Conservation (phyloP, 2,329 filamentous ascomycete genomes). For the Phyllachora maydis region DNA sequence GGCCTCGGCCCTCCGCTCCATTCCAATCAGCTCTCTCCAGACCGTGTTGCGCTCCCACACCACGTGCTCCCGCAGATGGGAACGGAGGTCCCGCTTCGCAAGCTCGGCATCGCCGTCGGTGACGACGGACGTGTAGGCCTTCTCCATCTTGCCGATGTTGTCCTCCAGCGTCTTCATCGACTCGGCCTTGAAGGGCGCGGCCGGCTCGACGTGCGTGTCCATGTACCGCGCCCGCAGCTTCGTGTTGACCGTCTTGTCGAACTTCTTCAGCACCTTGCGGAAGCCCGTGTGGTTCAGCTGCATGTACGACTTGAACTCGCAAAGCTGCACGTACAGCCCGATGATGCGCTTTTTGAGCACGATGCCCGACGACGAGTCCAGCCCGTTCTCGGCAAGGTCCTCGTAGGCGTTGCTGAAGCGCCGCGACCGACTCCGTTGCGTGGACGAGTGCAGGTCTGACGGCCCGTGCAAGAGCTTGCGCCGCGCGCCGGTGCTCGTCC, state of each 20-base stretch:
- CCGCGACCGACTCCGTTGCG: constrained; percentile 35
- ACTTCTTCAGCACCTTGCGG: constrained; percentile 92
- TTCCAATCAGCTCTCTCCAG: constrained; percentile 96
- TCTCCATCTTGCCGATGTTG: constrained; percentile 55
- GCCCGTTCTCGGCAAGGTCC: constrained; percentile 58
- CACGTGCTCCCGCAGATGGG: constrained; percentile 87
- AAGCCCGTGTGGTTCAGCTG: constrained; percentile 96
- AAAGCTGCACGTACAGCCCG: constrained; percentile 74
- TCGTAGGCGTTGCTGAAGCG: constrained; percentile 52
- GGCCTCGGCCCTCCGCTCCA: constrained; percentile 86
- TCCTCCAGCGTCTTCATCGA: constrained; percentile 53
- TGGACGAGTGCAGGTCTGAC: constrained; percentile 39
- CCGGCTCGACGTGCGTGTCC: constrained; percentile 48
- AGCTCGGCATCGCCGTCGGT: constrained; percentile 59
- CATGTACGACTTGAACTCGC: constrained; percentile 87
- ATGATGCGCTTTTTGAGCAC: constrained; percentile 86
- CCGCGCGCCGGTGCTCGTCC: constrained; percentile 16
- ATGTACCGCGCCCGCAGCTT: constrained; percentile 64
- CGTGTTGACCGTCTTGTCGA: constrained; percentile 84
- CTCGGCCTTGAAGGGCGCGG: constrained; percentile 60
- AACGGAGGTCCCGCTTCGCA: constrained; percentile 67
- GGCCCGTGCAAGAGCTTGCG: constrained; percentile 17
- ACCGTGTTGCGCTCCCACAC: constrained; percentile 99
- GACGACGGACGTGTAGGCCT: constrained; percentile 61
- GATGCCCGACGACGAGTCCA: constrained; percentile 47